These are phyloP conservation scores for Neopestalotiopsis sp. DNA, from an alignment of 2,329 filamentous ascomycete genomes.

Conservation along the genomic window DNA sequence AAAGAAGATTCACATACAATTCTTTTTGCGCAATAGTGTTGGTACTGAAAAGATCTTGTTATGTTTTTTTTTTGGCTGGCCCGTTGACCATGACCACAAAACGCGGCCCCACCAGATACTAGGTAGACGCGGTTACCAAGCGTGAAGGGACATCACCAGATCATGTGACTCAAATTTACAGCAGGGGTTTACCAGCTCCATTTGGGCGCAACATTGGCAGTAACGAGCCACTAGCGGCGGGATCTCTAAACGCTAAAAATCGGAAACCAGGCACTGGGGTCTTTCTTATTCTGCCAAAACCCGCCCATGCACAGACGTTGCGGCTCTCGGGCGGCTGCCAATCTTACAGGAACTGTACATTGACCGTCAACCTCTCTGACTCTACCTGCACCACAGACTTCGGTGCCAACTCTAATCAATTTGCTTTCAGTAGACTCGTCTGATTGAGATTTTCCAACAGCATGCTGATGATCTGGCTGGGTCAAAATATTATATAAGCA, in stretches of 20 bases:
- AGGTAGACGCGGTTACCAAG: neutral
- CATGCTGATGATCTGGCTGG: too few relatives aligned
- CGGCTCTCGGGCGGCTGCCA: slow-evolving; percentile 6
- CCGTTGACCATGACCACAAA: neutral
- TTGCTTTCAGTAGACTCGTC: neutral
- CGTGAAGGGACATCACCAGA: slow-evolving; percentile 17
- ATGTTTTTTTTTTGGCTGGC: neutral
- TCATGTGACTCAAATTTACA: slow-evolving; percentile 20
- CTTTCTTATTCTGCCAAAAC: neutral
- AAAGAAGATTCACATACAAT: slow-evolving; percentile 24
- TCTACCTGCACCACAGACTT: neutral
- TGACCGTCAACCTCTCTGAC: too few relatives aligned
- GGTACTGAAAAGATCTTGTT: neutral
- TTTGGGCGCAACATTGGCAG: neutral
- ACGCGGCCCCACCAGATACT: slow-evolving; percentile 17
- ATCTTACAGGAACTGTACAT: neutral
- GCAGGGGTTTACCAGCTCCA: neutral
- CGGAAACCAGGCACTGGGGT: neutral
- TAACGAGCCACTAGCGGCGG: neutral
- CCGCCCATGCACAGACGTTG: neutral
- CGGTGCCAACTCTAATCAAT: neutral
- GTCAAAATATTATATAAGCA: too few relatives aligned
- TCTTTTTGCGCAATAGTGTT: neutral
- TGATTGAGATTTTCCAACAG: too few relatives aligned
- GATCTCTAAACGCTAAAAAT: neutral